Evolutionary conservation across 192 early-diverging fungal genomes (phyloP).

Genomic region (Gryganskiella cystojenkinii): DNA sequence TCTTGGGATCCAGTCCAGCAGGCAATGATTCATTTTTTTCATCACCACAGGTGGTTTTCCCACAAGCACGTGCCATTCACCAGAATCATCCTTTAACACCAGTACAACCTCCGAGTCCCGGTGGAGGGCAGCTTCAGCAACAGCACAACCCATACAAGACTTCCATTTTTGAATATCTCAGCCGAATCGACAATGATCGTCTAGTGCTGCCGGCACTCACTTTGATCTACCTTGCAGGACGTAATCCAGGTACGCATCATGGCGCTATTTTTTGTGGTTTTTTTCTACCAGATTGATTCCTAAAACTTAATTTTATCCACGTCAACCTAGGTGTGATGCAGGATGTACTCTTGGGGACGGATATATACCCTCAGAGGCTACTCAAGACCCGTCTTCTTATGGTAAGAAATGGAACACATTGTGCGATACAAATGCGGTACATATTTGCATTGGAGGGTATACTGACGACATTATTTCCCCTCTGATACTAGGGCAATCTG

Average conservation of each 20-base stretch:
- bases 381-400: slow-evolving; percentile 40
- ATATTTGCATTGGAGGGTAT: too few relatives aligned
- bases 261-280: not conserved
- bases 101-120: not conserved
- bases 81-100: not conserved
- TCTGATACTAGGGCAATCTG: slow-evolving; percentile 31
- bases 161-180: slow-evolving; percentile 46
- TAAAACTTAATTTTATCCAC: too few relatives aligned
- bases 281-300: not conserved
- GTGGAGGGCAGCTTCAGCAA: slow-evolving; percentile 8
- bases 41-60: not conserved
- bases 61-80: slow-evolving; percentile 7
- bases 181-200: slow-evolving; percentile 27
- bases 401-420: slow-evolving; percentile 9
- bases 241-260: slow-evolving; percentile 28
- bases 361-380: slow-evolving; percentile 55
- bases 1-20: slow-evolving; percentile 35
- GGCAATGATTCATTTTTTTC: slow-evolving; percentile 18
- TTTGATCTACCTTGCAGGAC: slow-evolving; percentile 49
- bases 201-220: slow-evolving; percentile 47
- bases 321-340: slow-evolving; percentile 52
- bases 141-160: slow-evolving; percentile 50
- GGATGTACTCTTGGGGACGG: slow-evolving; percentile 50
- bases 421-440: too few relatives aligned
- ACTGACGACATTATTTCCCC: not conserved